phyloP scores from a whole-genome alignment of 441 rosid genomes.

The Gossypium trilobum region DNA sequence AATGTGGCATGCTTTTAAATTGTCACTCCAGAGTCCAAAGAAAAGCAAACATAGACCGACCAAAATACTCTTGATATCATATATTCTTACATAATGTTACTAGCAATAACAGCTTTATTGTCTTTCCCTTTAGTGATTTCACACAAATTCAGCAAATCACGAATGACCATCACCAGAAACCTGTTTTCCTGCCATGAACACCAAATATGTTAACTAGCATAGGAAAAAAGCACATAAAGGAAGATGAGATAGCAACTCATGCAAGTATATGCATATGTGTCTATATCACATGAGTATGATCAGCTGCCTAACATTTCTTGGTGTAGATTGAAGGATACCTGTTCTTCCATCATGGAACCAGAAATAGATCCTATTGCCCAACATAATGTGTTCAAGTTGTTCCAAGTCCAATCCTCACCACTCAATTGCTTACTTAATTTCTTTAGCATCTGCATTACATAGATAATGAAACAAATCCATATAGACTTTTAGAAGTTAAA shows the following conservation, averaged over 20 bases:
- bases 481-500: background rate
- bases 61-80: background rate
- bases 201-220: background rate
- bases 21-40: background rate
- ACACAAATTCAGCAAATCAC: constrained; percentile 91
- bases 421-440: constrained; percentile 89
- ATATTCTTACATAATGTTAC: constrained; percentile 90
- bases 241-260: background rate
- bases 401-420: constrained; percentile 99
- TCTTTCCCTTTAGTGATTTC: constrained; percentile 98
- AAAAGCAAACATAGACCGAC: background rate
- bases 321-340: constrained; percentile 37
- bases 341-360: constrained; percentile 98
- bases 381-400: constrained; percentile 88
- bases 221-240: background rate
- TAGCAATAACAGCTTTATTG: constrained; percentile 97
- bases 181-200: constrained; percentile 75
- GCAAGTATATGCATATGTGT: background rate
- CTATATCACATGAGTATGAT: background rate
- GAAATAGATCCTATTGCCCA: constrained; percentile 99
- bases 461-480: background rate
- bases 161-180: constrained; percentile 97
- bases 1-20: constrained; percentile 1
- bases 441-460: constrained; percentile 62
- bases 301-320: background rate